Base-by-base conservation (phyloP, 768 basidiomycete species). In the Crassisporium funariophilum region DNA sequence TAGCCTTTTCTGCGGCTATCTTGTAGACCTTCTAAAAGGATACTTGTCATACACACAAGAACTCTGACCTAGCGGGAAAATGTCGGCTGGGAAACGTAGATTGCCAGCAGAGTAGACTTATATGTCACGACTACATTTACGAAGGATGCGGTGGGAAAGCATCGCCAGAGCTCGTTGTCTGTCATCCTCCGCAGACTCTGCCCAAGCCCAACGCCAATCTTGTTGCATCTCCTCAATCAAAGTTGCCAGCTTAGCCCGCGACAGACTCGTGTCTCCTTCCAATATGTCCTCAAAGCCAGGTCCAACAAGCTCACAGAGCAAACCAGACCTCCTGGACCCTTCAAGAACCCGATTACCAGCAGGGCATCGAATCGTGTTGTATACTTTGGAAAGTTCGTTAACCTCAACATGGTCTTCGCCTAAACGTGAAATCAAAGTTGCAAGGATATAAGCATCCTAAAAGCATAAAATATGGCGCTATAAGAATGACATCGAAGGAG, bases 391-490 rank as follows among this genome's bases (percentile, higher is more conserved):
- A 15, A 74, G 58, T 25, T 50, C 49, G 0, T 62, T 57, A 21
- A 71, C 53, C 8, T 41, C 43, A 13, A 43, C 46, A 16, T 37
- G 55, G 21, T 29, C 49, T 33, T 44, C 54, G 9, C 10, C n/a
- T 31, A 41, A 38, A 25, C 48, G 38, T 20, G 46, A 58, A 35
- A 68, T 46, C 23, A 68, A 61, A 23, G 41, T 51, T 4, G 66
- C 68, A 8, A 74, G 58, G 27, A 74, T 58, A 41, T 69, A 72
- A 0, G 67, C 66, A 44, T 73, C 71, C 71, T 74, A 38, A 19
- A 42, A n/a, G 41, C 16, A 24, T 31, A 37, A 16, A 6, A 13
- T 5, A 29, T 7, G 27, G 27, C 27, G 27, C 13, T 29, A 7
- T 16, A 35, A 23, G 10, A 19, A 38, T 15, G 5, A 19, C 6